Percentiles rank a stretch among this genome's conserved stretches.
Evolutionary conservation across 352 stramenopile genomes (phyloP).

Genomic region (Salisapilia sapeloensis): DNA sequence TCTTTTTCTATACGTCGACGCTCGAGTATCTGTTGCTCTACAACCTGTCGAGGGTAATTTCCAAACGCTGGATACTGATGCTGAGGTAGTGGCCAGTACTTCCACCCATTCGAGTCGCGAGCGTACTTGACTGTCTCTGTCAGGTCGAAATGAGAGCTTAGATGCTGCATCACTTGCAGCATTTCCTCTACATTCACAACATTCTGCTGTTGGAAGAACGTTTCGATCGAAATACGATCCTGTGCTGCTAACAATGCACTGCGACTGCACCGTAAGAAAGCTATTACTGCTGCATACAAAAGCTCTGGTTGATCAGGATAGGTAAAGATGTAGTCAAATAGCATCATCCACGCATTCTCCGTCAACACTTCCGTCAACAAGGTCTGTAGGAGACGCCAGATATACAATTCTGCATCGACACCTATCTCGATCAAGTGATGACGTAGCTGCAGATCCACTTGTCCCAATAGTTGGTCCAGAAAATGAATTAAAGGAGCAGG

Average conservation of each 20-base stretch:
- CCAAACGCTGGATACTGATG: constrained; percentile 67
- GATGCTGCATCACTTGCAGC: constrained; percentile 43
- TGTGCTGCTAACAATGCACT: constrained; percentile 29
- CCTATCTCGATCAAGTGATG: constrained; percentile 59
- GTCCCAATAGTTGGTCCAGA: constrained; percentile 59
- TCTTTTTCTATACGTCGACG: constrained; percentile 42
- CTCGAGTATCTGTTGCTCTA: constrained; percentile 71
- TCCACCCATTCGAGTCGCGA: neutral
- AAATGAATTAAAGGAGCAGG: constrained; percentile 43
- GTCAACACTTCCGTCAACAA: constrained; percentile 82
- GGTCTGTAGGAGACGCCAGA: constrained; percentile 75
- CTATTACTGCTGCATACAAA: constrained; percentile 42
- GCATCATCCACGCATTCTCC: constrained; percentile 72
- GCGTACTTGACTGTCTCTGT: constrained; percentile 1
- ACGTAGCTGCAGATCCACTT: constrained; percentile 46
- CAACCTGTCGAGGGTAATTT: constrained; percentile 60
- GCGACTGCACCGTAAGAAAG: constrained; percentile 59
- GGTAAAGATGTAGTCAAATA: constrained; percentile 82
- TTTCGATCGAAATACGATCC: constrained; percentile 46
- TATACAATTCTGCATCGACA: constrained; percentile 44
- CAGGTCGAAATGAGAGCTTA: constrained; percentile 19
- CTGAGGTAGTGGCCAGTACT: constrained; percentile 39
- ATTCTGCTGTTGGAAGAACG: constrained; percentile 79
- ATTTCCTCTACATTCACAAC: constrained; percentile 57
- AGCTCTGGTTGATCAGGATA: constrained; percentile 40